phyloP scores from a whole-genome alignment of 257 asterid species.

The Nicotiana tabacum region DNA sequence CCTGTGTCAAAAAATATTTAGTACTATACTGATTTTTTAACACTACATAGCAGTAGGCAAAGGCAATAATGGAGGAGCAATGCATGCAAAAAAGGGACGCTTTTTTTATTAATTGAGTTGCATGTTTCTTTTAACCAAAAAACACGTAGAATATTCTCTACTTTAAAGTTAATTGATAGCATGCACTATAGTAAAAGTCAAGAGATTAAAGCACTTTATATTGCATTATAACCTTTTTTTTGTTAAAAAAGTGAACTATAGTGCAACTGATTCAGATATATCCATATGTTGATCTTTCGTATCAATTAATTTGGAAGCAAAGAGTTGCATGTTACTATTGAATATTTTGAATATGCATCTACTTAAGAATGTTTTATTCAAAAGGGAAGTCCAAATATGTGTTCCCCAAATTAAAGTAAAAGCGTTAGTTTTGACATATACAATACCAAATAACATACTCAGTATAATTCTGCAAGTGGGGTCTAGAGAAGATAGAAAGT shows the following conservation, averaged over 20 bases:
- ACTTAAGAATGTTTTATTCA: not conserved
- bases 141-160: not conserved
- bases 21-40: not conserved
- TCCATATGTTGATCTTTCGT: not conserved
- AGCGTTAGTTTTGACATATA: too few species aligned
- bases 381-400: not conserved
- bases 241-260: not conserved
- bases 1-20: not conserved
- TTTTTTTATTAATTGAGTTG: not conserved
- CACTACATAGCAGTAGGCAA: not conserved
- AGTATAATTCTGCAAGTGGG: too few species aligned
- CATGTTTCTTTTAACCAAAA: not conserved
- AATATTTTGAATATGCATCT: not conserved
- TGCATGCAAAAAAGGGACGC: not conserved
- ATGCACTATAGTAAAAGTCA: not conserved
- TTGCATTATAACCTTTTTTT: too few species aligned
- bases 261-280: not conserved
- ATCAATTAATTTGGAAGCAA: not conserved
- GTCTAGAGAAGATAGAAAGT: fast-evolving
- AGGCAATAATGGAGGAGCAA: not conserved
- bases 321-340: not conserved
- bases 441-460: too few species aligned
- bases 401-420: not conserved
- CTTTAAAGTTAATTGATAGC: not conserved
- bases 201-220: not conserved